Base-by-base conservation (phyloP, 2,329 filamentous ascomycete species). In the Venturia pyrina region DNA sequence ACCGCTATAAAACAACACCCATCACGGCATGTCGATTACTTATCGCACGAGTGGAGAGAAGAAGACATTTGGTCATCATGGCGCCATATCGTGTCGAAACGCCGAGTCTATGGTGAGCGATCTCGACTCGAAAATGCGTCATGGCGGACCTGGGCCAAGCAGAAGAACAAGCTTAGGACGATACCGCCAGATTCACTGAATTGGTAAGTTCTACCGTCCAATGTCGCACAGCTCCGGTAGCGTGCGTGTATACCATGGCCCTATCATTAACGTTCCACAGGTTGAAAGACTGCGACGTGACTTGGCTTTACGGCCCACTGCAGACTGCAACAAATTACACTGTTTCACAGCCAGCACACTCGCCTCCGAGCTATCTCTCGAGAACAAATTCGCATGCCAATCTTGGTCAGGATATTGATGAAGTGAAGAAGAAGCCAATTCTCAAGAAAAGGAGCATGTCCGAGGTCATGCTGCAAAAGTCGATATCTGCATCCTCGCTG, bases 31-130 rank as follows among this genome's bases (percentile, higher is more conserved):
- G 93, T 96, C n/a, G 93, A 96, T 77, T 96, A 96, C 74, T 84
- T 97, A 60, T 96, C 93, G 21, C 90, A 98, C 73, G 87, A 93
- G 68, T 96, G 93, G 91, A 87, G 85, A 69, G 92, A 97, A 77
- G 93, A 98, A 76, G 93, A 99, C 76, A 96, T 98, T 34, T 98
- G 93, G 93, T 89, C 90, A 6, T 97, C 93, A 1, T 98, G 95
- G 95, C 88, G 92, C 73, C 95, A 96, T 74, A 91, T 98, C 71
- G 87, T 93, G 19, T 88, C 89, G 37, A 89, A 91, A 72, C 83
- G 89, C 71, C 87, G 86, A 67, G 85, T 90, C 64, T 96, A 96
- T 69, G 87, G 86, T 70, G 93, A 97, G 75, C 85, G 89, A 44
- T 88, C 87, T 43, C 83, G 95, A 62, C 78, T 98, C 40, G 95